Base-by-base conservation (phyloP, 2,329 filamentous ascomycete genomes). In the Polytolypa hystricis region DNA sequence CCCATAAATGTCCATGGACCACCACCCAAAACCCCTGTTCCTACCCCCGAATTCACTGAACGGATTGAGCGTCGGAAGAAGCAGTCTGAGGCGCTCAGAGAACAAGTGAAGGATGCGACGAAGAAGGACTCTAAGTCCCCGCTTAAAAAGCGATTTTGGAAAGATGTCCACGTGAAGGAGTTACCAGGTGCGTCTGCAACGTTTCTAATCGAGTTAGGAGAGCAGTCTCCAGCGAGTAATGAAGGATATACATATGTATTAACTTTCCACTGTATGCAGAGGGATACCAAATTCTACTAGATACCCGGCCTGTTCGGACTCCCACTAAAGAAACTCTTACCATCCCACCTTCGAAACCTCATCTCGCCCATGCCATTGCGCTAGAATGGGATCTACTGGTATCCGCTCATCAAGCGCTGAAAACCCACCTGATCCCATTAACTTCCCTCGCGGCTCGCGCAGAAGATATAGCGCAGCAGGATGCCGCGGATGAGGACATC, bases 341-440 rank as follows among this genome's bases (percentile, higher is more conserved):
- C 2, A 52, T 96, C 18, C 87, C 91, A 0, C 51, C 65, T 2
- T 73, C 71, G 39, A 96, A 95, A 64, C 78, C 77, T 20, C 74
- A 85, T 51, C 79, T 96, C 26, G 89, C 89, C 16, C 71, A 79
- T 30, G 84, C 84, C 39, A 78, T 98, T 44, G 91, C 89, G 3
- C 65, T 93, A 30, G 91, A 98, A 66, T 98, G 91, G 91, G 87
- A 95, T 56, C 69, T 81, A 33, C 72, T 98, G 42, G 72, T 79
- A 16, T 83, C 82, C 10, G 77, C 82, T 2, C 80, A 87, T 54
- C 84, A 96, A 61, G 84, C 86, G 0, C 73, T 87, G 26, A 84
- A 81, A 57, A 76, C 83, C 41, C 85, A 96, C 62, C 75, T 93
- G 32, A 89, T 95, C 47, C 91, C 91, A 10, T 67, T 98, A 44